phyloP scores from a whole-genome alignment of 1,284 basidiomycete species.

The Ganoderma meredithae region DNA sequence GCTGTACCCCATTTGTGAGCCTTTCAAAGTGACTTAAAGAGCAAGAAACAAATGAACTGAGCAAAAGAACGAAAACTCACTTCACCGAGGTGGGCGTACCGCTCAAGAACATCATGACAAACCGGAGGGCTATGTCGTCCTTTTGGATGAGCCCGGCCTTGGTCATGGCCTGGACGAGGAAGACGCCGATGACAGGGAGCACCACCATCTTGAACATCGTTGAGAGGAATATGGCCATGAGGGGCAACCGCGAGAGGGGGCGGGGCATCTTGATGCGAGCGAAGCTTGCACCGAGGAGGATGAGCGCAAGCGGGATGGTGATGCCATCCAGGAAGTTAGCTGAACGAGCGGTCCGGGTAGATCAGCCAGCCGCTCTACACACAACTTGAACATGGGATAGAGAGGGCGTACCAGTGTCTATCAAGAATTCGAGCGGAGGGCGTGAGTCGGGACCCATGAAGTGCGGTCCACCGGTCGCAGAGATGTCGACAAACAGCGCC shows the following conservation, averaged over 20 bases:
- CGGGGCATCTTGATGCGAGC: slow-evolving; percentile 54
- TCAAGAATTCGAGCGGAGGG: slow-evolving; percentile 56
- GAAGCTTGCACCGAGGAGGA: slow-evolving; percentile 63
- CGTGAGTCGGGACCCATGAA: slow-evolving; percentile 60
- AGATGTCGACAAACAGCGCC: slow-evolving; percentile 56
- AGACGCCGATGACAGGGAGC: slow-evolving; percentile 59
- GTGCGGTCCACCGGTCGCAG: slow-evolving; percentile 47
- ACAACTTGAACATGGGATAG: not conserved
- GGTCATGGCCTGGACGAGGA: slow-evolving; percentile 50
- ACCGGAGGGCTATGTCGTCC: slow-evolving; percentile 48
- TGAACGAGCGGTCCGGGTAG: slow-evolving; percentile 17
- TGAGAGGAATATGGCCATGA: slow-evolving; percentile 56
- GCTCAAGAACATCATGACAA: slow-evolving; percentile 53
- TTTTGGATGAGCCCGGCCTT: slow-evolving; percentile 45
- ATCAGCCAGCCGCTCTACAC: not conserved
- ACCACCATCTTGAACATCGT: slow-evolving; percentile 58
- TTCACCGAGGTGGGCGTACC: slow-evolving; percentile 48
- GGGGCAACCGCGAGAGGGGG: slow-evolving; percentile 51
- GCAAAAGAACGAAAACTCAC: slow-evolving; percentile 33
- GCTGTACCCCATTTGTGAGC: slow-evolving; percentile 31
- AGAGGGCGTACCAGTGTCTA: slow-evolving; percentile 49
- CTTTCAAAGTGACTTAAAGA: not conserved
- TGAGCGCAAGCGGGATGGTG: slow-evolving; percentile 58
- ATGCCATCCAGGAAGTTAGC: slow-evolving; percentile 57
- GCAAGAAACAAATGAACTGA: not conserved